These are phyloP conservation scores for Phytophthora pisi DNA, from an alignment of 352 stramenopile species.

Conservation along the genomic window DNA sequence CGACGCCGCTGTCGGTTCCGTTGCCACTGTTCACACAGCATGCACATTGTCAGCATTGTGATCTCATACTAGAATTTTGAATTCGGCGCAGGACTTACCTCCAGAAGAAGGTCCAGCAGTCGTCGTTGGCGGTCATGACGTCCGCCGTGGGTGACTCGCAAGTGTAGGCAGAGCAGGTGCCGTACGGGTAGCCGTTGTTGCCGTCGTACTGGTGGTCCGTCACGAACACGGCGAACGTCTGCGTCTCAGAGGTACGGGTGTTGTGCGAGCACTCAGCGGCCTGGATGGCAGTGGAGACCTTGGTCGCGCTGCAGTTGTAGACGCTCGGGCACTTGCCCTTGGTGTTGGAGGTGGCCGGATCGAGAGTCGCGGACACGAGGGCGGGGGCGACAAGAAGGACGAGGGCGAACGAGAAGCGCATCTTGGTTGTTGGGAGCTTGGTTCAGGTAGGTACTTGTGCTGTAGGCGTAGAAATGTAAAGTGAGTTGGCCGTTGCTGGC, in stretches of 20 bases:
- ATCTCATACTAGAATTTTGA: neutral
- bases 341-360: slow-evolving; percentile 20
- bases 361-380: slow-evolving; percentile 20
- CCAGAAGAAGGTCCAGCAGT: slow-evolving; percentile 37
- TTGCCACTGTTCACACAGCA: slow-evolving; percentile 12
- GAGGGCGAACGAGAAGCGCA: slow-evolving; percentile 17
- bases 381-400: slow-evolving; percentile 16
- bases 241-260: slow-evolving; percentile 14
- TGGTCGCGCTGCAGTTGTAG: slow-evolving; percentile 21
- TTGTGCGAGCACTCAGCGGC: slow-evolving; percentile 29
- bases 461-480: neutral
- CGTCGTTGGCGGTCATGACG: slow-evolving; percentile 17
- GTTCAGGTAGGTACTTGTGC: neutral
- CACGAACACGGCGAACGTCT: slow-evolving; percentile 33
- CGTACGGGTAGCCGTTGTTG: slow-evolving; percentile 28
- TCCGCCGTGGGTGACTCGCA: slow-evolving; percentile 7
- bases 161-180: slow-evolving; percentile 27
- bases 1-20: slow-evolving; percentile 13
- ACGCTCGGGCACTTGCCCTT: slow-evolving; percentile 22
- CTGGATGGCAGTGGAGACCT: slow-evolving; percentile 26
- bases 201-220: slow-evolving; percentile 27
- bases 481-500: neutral
- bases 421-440: neutral
- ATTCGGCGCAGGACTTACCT: slow-evolving; percentile 3
- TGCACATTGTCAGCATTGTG: neutral